These are phyloP conservation scores for Amphibolis antarctica DNA, from an alignment of 106 monocot species.

Conservation along the genomic window DNA sequence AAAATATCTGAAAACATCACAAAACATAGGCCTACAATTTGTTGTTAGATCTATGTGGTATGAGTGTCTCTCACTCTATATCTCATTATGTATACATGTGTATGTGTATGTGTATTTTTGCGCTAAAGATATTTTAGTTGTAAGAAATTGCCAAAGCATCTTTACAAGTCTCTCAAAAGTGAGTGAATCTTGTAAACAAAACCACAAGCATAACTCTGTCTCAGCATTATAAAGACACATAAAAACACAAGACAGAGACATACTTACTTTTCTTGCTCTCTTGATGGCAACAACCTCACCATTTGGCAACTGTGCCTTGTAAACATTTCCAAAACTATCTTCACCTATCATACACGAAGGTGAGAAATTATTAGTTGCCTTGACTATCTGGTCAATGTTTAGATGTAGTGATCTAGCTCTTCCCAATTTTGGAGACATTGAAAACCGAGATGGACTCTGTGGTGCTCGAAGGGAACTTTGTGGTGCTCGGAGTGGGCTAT, in stretches of 20 bases:
- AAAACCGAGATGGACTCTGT: conserved; percentile 72
- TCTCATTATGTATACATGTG: too few species aligned
- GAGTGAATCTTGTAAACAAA: too few species aligned
- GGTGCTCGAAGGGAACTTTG: conserved; percentile 8
- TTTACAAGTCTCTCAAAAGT: too few species aligned
- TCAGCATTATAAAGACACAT: background rate
- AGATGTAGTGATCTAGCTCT: conserved; percentile 44
- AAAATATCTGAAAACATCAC: too few species aligned
- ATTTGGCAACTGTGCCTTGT: conserved; percentile 54
- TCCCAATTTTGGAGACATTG: conserved; percentile 41
- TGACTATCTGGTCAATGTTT: conserved; percentile 41
- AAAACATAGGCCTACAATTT: too few species aligned
- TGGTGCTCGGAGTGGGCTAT: conserved; percentile 38
- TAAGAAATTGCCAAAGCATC: too few species aligned
- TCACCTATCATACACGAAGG: conserved; percentile 48
- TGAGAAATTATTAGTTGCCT: conserved; percentile 78
- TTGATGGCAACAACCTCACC: conserved; percentile 65
- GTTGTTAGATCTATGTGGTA: too few species aligned
- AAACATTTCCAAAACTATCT: conserved; percentile 72
- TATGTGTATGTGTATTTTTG: too few species aligned
- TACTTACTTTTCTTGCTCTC: conserved; percentile 60
- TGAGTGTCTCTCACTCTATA: too few species aligned
- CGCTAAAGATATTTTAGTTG: too few species aligned
- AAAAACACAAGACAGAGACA: background rate
- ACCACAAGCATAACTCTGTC: too few species aligned